phyloP scores from a whole-genome alignment of 1,284 basidiomycete genomes.

The Xerocomus minutiporus region DNA sequence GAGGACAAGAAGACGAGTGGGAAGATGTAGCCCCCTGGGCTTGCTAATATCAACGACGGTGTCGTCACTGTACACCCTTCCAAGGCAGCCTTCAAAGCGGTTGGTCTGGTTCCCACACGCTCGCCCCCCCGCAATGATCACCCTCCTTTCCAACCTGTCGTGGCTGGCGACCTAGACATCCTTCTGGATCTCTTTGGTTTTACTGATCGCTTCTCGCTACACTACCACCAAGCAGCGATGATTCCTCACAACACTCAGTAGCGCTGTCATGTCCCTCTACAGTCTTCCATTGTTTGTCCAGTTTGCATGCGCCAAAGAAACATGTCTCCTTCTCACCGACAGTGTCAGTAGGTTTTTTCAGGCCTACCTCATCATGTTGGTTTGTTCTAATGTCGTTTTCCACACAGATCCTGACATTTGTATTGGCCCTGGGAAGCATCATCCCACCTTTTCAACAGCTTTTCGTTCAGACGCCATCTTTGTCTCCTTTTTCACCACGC shows the following conservation, averaged over 20 bases:
- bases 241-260: slow-evolving; percentile 49
- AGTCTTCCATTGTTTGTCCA: slow-evolving; percentile 46
- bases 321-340: slow-evolving; percentile 28
- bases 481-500: slow-evolving; percentile 50
- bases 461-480: slow-evolving; percentile 47
- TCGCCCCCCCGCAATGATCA: slow-evolving; percentile 21
- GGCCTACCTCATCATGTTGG: slow-evolving; percentile 44
- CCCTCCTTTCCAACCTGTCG: slow-evolving; percentile 11
- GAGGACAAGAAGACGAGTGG: too few relatives aligned
- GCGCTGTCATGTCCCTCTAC: slow-evolving; percentile 40
- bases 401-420: slow-evolving; percentile 52
- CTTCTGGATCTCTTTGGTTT: slow-evolving; percentile 23
- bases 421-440: slow-evolving; percentile 48
- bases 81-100: too few relatives aligned
- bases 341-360: slow-evolving; percentile 41
- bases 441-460: slow-evolving; percentile 34
- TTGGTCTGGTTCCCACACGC: too few relatives aligned
- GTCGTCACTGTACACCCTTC: too few relatives aligned
- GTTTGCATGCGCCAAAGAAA: slow-evolving; percentile 34
- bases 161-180: slow-evolving; percentile 21
- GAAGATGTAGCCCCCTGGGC: too few relatives aligned
- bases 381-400: slow-evolving; percentile 6
- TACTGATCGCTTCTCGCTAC: slow-evolving; percentile 31
- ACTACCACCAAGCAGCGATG: slow-evolving; percentile 41
- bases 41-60: too few relatives aligned